These are phyloP conservation scores for Tremellales sp. DNA, from an alignment of 1,284 basidiomycete species.

Conservation along the genomic window DNA sequence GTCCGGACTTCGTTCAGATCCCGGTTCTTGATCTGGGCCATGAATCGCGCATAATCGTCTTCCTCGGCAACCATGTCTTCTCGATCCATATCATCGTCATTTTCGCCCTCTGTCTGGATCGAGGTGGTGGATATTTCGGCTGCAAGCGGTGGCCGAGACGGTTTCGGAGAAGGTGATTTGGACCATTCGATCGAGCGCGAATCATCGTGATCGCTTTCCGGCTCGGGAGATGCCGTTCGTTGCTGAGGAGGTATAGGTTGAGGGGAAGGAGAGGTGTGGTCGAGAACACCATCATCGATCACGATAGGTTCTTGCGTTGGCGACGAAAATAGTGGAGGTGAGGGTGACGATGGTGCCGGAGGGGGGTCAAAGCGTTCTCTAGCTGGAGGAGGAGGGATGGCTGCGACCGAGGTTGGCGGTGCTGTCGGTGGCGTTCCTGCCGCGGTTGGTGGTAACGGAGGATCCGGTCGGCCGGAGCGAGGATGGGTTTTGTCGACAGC, in stretches of 20 bases:
- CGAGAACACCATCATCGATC: conserved; percentile 11
- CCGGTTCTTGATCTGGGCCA: conserved; percentile 81
- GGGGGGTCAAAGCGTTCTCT: not conserved
- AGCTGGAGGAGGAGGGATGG: not conserved
- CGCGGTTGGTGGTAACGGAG: too few relatives aligned
- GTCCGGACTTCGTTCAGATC: conserved; percentile 72
- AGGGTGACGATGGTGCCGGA: not conserved
- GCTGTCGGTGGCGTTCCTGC: conserved; percentile 2
- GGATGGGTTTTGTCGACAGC: too few relatives aligned
- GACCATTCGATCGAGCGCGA: conserved; percentile 44
- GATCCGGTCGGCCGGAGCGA: too few relatives aligned
- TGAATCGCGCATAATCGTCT: conserved; percentile 83
- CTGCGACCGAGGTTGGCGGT: conserved; percentile 2
- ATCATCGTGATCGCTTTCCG: conserved; percentile 27
- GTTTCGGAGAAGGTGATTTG: conserved; percentile 37
- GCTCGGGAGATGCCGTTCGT: conserved; percentile 12
- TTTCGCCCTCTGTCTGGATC: conserved; percentile 30
- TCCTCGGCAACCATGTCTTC: conserved; percentile 71
- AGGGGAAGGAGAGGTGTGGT: too few relatives aligned
- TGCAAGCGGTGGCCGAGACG: conserved; percentile 20
- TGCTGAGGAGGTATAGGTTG: conserved; percentile 12
- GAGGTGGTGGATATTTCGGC: conserved; percentile 15
- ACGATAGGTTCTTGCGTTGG: conserved; percentile 5
- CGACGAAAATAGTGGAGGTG: conserved; percentile 1
- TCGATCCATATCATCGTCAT: conserved; percentile 58